These are phyloP conservation scores for Leishmania aethiopica DNA, from an alignment of 208 protist genomes.

Conservation along the genomic window DNA sequence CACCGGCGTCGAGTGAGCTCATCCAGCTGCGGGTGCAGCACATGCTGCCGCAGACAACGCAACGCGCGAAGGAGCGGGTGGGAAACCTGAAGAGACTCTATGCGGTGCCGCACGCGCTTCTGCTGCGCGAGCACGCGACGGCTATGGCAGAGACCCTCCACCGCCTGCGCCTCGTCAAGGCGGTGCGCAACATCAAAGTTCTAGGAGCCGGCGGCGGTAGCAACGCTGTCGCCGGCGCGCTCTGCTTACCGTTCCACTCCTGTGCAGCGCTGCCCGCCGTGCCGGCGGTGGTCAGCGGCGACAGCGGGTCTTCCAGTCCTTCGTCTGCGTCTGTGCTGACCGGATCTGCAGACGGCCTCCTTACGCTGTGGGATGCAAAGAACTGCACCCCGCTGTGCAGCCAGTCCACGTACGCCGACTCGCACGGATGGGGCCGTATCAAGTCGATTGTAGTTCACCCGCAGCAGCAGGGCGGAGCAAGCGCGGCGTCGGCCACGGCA, in stretches of 20 bases:
- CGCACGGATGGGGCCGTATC: conserved; percentile 60
- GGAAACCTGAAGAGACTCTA: conserved; percentile 66
- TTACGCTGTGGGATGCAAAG: conserved; percentile 77
- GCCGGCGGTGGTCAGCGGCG: background rate
- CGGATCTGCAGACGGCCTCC: conserved; percentile 74
- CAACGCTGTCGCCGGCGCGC: conserved; percentile 32
- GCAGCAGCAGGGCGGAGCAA: background rate
- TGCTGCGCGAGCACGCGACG: conserved; percentile 39
- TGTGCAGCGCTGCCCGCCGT: conserved; percentile 50
- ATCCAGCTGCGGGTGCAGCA: conserved; percentile 44
- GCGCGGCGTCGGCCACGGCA: conserved; percentile 12
- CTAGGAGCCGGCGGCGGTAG: conserved; percentile 9
- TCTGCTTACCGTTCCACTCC: conserved; percentile 75
- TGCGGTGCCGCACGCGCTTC: conserved; percentile 23
- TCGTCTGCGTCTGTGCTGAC: conserved; percentile 40
- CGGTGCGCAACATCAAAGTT: conserved; percentile 81
- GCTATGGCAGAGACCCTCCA: conserved; percentile 35
- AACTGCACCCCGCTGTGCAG: conserved; percentile 49
- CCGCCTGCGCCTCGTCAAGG: conserved; percentile 64
- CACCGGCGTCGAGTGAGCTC: conserved; percentile 35
- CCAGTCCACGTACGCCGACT: conserved; percentile 40
- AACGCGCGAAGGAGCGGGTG: conserved; percentile 51
- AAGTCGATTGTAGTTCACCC: conserved; percentile 61
- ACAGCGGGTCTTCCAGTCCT: background rate
- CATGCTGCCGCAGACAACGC: conserved; percentile 56